Evolutionary conservation across 2,329 filamentous ascomycete species (phyloP).

Genomic region (Alternaria arborescens): DNA sequence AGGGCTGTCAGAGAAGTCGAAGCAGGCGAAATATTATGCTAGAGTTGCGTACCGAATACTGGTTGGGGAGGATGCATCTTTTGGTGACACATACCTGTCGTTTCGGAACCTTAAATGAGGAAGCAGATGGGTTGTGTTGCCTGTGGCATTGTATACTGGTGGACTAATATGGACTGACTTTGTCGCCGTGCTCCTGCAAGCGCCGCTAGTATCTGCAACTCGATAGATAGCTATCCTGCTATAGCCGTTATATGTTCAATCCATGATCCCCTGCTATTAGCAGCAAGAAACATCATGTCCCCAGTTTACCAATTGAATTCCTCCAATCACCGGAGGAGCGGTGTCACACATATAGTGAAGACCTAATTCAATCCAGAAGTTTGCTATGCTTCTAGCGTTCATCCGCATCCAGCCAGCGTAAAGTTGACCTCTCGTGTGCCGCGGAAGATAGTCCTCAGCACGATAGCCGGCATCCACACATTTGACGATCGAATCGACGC

Average conservation of each 20-base stretch:
- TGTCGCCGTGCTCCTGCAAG: no score
- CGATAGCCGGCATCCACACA: conserved; percentile 17
- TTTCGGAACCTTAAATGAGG: fast-evolving
- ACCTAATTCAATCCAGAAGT: conserved; percentile 9
- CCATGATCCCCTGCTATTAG: no score
- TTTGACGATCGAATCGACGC: conserved; percentile 10
- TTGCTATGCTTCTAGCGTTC: conserved; percentile 5
- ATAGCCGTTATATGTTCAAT: no score
- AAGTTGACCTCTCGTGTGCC: conserved; percentile 10
- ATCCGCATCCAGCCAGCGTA: conserved; percentile 19
- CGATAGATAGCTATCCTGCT: no score
- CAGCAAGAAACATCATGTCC: no score
- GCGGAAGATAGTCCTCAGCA: conserved; percentile 10
- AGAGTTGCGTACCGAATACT: conserved; percentile 43
- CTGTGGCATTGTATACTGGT: background rate
- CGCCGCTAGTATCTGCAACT: no score
- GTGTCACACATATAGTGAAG: background rate
- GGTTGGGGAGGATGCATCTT: conserved; percentile 43
- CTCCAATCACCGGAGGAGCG: conserved; percentile 9
- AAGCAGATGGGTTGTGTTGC: background rate
- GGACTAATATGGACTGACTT: no score
- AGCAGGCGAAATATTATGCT: conserved; percentile 42
- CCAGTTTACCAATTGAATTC: conserved; percentile 2
- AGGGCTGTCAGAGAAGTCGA: conserved; percentile 21
- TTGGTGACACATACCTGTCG: background rate